phyloP scores from a whole-genome alignment of 768 basidiomycete genomes.

The Termitomyces titanicus region DNA sequence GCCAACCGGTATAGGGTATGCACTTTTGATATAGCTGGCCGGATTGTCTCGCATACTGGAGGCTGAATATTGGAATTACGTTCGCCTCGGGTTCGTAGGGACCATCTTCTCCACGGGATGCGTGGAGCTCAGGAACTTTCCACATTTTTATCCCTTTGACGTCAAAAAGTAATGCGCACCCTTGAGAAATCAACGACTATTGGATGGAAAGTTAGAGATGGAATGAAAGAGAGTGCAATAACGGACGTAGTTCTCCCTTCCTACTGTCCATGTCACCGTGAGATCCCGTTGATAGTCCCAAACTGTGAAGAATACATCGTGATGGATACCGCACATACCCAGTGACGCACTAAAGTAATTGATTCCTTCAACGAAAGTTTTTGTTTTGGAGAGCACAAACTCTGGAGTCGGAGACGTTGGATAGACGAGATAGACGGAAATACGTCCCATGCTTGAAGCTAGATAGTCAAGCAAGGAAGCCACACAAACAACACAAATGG shows the following conservation, averaged over 20 bases:
- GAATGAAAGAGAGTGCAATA: neutral
- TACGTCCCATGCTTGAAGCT: neutral
- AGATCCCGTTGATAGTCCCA: constrained; percentile 2
- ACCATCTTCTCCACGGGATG: neutral
- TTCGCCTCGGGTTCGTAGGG: neutral
- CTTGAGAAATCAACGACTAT: constrained; percentile 4
- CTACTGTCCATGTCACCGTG: constrained; percentile 4
- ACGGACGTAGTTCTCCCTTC: constrained; percentile 5
- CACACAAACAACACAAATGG: neutral
- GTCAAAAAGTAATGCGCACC: constrained; percentile 6
- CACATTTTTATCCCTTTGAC: constrained; percentile 4
- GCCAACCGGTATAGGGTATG: constrained; percentile 5
- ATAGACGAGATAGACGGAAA: constrained; percentile 1
- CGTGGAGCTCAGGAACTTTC: constrained; percentile 1
- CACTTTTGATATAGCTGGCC: neutral
- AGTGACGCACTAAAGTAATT: constrained; percentile 3
- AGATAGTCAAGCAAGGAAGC: neutral
- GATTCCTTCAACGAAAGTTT: neutral
- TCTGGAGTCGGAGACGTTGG: neutral
- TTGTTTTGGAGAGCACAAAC: neutral
- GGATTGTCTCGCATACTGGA: constrained; percentile 1
- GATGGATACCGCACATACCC: neutral
- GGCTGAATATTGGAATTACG: neutral
- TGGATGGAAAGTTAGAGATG: neutral
- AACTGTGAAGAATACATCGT: neutral